A percentile compares a stretch with the other conserved stretches of the same genome.
Conservation (phyloP, 768 basidiomycete genomes). For the Rubroboletus pulcherrimus region DNA sequence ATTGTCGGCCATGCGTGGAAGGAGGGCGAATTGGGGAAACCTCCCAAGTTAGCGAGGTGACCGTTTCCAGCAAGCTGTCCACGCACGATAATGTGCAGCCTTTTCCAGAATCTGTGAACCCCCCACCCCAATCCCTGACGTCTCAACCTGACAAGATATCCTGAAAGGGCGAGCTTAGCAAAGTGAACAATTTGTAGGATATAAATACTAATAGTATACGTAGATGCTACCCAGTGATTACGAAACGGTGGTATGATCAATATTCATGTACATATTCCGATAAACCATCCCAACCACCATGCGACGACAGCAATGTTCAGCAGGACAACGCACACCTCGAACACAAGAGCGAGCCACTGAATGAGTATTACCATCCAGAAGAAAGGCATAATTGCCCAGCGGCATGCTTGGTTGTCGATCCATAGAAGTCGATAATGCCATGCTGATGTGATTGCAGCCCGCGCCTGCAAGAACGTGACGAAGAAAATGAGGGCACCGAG, state of each 20-base stretch:
- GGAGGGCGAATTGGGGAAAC: conserved; percentile 41
- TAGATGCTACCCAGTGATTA: not conserved
- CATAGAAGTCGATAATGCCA: conserved; percentile 52
- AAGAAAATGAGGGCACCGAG: conserved; percentile 48
- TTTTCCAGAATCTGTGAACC: not conserved
- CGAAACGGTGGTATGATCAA: not conserved
- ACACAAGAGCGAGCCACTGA: conserved; percentile 62
- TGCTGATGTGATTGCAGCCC: conserved; percentile 54
- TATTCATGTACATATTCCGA: conserved; percentile 45
- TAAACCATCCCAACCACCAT: conserved; percentile 77
- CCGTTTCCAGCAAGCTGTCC: not conserved
- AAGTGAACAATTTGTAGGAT: not conserved
- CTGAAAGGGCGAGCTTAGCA: not conserved
- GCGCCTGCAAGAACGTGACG: conserved; percentile 51
- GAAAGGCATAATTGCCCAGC: conserved; percentile 60
- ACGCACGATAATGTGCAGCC: conserved; percentile 2
- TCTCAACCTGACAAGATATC: conserved; percentile 1
- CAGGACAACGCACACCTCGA: conserved; percentile 55
- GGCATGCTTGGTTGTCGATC: conserved; percentile 57
- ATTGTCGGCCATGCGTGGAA: conserved; percentile 65
- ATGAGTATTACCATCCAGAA: conserved; percentile 63
- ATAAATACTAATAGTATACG: conserved; percentile 14
- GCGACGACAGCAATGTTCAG: conserved; percentile 54
- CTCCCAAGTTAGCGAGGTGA: conserved; percentile 16
- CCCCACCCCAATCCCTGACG: not conserved